Base-by-base conservation (phyloP, 1,139 yeast genomes). In the Suhomyces bokatorum region DNA sequence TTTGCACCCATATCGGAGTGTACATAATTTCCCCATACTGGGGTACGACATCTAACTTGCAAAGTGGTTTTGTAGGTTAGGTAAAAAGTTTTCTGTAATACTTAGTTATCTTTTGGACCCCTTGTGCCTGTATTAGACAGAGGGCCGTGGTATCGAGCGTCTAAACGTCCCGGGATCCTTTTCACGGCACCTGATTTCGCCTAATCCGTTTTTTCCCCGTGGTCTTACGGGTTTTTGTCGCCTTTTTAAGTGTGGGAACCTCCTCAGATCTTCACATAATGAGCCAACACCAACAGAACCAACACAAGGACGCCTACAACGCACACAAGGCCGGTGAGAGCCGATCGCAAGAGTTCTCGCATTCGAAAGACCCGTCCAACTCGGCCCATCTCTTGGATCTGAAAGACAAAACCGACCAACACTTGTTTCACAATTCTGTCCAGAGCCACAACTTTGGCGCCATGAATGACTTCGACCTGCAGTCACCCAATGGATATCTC, bases 401-500 rank as follows among this genome's bases (percentile, higher is more conserved):
- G 9, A 36, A 34, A 16, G 37, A 34, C 12, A 34, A 34, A 22
- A 9, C 42, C 16, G 36, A 39, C 13, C 31, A 34, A 11, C 37
- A 36, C 24, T 15, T 36, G 26, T 32, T 28, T 32, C 39, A 35
- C 11, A 22, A 20, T 24, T 15, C 24, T 16, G 35, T 35, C 9
- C 7, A 13, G 9, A 20, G 26, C 34, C 37, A 32, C 24, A 37
- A 22, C 26, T 20, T 26, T 13, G 39, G 39, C 3, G 38, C 31
- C 27, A 24, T 39, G 28, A 40, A 40, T 35, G 57, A 50, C 29
- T 55, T 52, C 37, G 53, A 48, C 29, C 43, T 48, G 40, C 48
- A 50, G 27, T 64, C 76, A 2, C 73, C 75, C 7, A 54, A 58
- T 37, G 50, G 59, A 31, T 75, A 76, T 36, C 66, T 77, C n/a